Evolutionary conservation across 78 protist species (phyloP), one percentile per base, ranked within the genome.

Genomic region (Acrasis kona): DNA sequence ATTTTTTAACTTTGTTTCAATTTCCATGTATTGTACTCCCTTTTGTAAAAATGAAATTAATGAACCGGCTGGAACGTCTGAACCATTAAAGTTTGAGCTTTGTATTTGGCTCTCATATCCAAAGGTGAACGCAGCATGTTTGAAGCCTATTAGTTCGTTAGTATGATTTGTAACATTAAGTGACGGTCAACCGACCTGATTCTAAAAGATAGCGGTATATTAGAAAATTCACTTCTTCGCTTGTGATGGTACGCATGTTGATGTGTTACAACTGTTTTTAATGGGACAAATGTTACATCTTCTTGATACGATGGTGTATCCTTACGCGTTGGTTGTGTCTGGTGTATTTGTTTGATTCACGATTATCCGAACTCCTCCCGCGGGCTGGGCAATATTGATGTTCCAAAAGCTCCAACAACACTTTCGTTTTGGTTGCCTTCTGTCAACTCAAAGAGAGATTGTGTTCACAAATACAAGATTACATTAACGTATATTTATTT

Each of bases 71-170:
- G 97, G 92, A 9, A 93, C 87, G 9, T 79, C 87, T 0, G 77
- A 36, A 31, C 80, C 77, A 38, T 71, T 79, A 32, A 90, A 77
- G 37, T 72, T 79, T n/a, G 88, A 38, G 70, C 80, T 70, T 3
- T 72, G 40, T 1, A 90, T 65, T 32, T 66, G 66, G 31, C 85
- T 50, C 70, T 95, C 98, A 57, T 81, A 19, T 2, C 87, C 88
- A 36, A 96, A 93, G 0, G 92, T 77, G 85, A 85, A 96, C 27
- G 97, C 95, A 1, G 98, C 27, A 70, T 96, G 98, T 2, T 32
- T 50, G 75, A 93, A 96, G 3, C 98, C 97, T 92, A 73, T 7
- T 6, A 3, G 19, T 30, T 67, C n/a, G 31, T 10, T 10, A 70
- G 0, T 10, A 0, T 2, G 10, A 0, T 27, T 3, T 10, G 3